Evolutionary conservation across 345 rosid genomes (phyloP).

Genomic region (Sonneratia caseolaris): DNA sequence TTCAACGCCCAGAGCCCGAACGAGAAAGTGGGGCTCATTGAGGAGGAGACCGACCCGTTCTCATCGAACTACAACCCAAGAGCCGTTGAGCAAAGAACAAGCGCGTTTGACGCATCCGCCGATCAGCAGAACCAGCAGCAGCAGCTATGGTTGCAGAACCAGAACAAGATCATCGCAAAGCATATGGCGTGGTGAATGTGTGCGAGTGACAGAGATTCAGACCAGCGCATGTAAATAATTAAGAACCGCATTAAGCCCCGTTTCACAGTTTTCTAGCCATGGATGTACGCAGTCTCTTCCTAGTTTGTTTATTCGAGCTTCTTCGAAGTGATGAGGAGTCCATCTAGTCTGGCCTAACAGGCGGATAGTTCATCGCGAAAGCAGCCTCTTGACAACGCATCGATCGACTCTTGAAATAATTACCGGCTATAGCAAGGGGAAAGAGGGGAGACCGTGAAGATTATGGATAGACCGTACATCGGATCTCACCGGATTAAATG

Average conservation of each 20-base stretch:
- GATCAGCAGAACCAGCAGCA: constrained; percentile 37
- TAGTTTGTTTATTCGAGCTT: too few species aligned
- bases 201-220: background rate
- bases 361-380: too few species aligned
- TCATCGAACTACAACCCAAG: constrained; percentile 17
- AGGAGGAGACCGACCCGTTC: constrained; percentile 38
- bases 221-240: background rate
- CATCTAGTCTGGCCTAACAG: too few species aligned
- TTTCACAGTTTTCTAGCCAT: background rate
- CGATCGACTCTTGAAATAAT: too few species aligned
- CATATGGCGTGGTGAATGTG: constrained; percentile 21
- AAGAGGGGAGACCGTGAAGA: background rate
- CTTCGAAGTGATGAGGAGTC: too few species aligned
- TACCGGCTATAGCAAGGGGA: background rate
- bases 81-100: background rate
- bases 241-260: background rate
- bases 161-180: constrained; percentile 64
- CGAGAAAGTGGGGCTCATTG: background rate
- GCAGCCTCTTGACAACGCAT: too few species aligned
- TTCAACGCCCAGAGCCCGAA: constrained; percentile 16
- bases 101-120: constrained; percentile 1
- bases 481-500: too few species aligned
- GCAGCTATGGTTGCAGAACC: constrained; percentile 59
- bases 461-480: too few species aligned
- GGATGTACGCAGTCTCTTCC: background rate